Base-by-base conservation (phyloP, 768 basidiomycete species). In the Xanthoconium stramineum region DNA sequence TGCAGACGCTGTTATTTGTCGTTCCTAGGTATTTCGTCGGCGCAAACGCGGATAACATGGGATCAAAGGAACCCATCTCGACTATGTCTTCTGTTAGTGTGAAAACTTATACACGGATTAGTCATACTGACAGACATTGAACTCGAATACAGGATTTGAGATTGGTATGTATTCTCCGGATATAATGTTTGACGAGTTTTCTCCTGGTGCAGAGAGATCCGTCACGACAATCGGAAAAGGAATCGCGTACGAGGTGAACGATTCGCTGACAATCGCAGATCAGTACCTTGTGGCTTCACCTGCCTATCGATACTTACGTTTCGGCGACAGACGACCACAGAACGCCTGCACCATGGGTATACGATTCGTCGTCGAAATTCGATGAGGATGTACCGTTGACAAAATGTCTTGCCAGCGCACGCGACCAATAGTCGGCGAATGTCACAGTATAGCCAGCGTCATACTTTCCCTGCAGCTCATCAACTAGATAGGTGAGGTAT, bases 11-110 rank as follows among this genome's bases (percentile, higher is more conserved):
- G 15, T 50, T 56, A 42, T 75, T 75, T 5, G 52, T 65, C 38
- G 72, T 72, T 2, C 83, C 83, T 20, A 80, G 61, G 63, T 78
- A 76, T 55, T 78, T 72, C 36, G 76, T 67, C 0, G 75, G 73
- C 7, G 75, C 73, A 51, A 80, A 81, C 2, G 80, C 79, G 3
- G 78, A 74, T 6, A 76, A 62, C 37, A 71, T 71, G 48, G 76
- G 68, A 48, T 79, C 78, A 57, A 65, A 80, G 1, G 73, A 75
- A 5, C 78, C 76, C 61, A 69, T 71, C 52, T 76, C 75, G 51
- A 61, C 75, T 76, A 38, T 29, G 15, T 30, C 17, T 6, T 13
- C 17, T 12, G 47, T 65, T 2, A 64, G 54, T 14, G 7, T 11
- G 24, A 37, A 35, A 12, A 33, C 7, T 20, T 20, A 13, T 20